Conservation (phyloP, 2,329 filamentous ascomycete genomes). For the Thelonectria discophora region DNA sequence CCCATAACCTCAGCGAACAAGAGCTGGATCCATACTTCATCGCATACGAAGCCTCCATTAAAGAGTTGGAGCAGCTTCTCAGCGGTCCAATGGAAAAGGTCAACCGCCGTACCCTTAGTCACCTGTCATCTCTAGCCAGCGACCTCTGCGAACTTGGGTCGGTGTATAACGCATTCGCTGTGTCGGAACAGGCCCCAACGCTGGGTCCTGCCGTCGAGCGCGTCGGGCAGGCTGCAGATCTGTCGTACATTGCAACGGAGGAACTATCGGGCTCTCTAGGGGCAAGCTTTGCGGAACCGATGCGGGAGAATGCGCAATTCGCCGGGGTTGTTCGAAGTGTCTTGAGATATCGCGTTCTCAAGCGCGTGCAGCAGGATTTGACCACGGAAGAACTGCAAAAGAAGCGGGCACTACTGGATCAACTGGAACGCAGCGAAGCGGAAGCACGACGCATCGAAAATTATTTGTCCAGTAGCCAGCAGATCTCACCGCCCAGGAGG, state of each 20-base stretch:
- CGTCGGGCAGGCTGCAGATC: constrained; percentile 92
- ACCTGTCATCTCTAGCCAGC: constrained; percentile 82
- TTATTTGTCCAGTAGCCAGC: constrained; percentile 80
- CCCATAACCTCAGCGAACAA: constrained; percentile 80
- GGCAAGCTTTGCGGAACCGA: constrained; percentile 94
- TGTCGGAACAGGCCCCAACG: constrained; percentile 89
- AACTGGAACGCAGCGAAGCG: constrained; percentile 90
- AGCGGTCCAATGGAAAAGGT: constrained; percentile 97
- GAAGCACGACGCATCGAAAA: constrained; percentile 95
- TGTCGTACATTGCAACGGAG: constrained; percentile 94
- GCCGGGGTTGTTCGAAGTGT: constrained; percentile 92
- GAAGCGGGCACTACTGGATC: constrained; percentile 83
- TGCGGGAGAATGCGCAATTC: constrained; percentile 97
- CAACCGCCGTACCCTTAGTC: constrained; percentile 86
- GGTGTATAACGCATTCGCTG: constrained; percentile 95
- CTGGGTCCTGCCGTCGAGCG: constrained; percentile 94
- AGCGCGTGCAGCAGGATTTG: constrained; percentile 97
- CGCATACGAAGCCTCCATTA: constrained; percentile 89
- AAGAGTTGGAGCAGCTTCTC: constrained; percentile 87
- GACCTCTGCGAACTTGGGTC: constrained; percentile 94
- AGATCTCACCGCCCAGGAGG: constrained; percentile 68
- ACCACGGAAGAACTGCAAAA: constrained; percentile 91
- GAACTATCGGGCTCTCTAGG: constrained; percentile 89
- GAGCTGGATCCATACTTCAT: constrained; percentile 97
- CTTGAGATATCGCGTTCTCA: constrained; percentile 87